phyloP scores from a whole-genome alignment of 352 stramenopile genomes.

The Phytopythium montanum region DNA sequence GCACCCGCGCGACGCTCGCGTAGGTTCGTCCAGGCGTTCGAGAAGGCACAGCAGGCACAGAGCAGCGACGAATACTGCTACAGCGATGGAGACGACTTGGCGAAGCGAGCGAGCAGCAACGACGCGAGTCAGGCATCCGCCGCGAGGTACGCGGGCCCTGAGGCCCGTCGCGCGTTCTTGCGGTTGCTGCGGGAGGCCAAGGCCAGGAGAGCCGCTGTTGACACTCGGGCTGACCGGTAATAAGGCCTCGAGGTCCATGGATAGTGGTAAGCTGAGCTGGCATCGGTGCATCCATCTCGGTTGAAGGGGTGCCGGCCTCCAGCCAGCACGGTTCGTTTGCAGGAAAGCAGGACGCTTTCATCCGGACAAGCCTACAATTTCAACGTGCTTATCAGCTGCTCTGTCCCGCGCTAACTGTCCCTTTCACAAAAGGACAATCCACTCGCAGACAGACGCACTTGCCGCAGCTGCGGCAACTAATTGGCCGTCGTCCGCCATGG shows the following conservation, averaged over 20 bases:
- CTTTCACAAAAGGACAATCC: too few species aligned
- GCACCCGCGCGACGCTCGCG: slow-evolving; percentile 11
- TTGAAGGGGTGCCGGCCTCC: too few species aligned
- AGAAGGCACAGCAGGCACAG: slow-evolving; percentile 10
- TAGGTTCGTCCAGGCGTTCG: slow-evolving; percentile 22
- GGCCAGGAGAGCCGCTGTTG: background rate
- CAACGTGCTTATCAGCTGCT: too few species aligned
- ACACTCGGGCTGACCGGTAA: background rate
- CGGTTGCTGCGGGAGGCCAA: slow-evolving; percentile 11
- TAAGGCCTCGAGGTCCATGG: too few species aligned
- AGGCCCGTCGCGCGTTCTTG: slow-evolving; percentile 21
- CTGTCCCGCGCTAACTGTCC: too few species aligned
- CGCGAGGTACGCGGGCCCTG: slow-evolving; percentile 20
- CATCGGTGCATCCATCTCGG: too few species aligned
- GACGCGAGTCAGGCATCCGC: background rate
- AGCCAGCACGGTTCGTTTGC: too few species aligned
- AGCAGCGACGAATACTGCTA: slow-evolving; percentile 1
- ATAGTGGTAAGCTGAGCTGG: too few species aligned
- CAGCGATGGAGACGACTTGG: background rate
- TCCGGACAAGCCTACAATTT: too few species aligned
- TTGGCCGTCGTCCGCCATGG: background rate
- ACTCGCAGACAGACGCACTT: too few species aligned
- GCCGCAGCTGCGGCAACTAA: too few species aligned
- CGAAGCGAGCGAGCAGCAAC: background rate
- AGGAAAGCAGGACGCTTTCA: too few species aligned